phyloP scores from a whole-genome alignment of 2,329 filamentous ascomycete genomes.

The Trichoderma gracile region DNA sequence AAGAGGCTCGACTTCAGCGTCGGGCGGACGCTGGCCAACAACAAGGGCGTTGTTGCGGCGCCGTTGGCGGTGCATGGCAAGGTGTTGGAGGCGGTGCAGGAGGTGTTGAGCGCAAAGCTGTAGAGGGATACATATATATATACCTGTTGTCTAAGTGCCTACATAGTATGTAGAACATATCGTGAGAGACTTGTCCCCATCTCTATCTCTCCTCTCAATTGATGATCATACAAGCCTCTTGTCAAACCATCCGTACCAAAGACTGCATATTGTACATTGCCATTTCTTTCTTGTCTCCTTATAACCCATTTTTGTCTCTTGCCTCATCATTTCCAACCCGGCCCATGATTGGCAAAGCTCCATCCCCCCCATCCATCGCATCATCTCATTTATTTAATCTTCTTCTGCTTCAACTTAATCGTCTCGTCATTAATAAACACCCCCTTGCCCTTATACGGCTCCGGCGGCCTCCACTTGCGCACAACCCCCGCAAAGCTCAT shows the following conservation, averaged over 20 bases:
- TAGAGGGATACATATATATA: conserved; percentile 24
- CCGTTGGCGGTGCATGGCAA: conserved; percentile 72
- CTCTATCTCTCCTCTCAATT: neutral
- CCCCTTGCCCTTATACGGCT: conserved; percentile 99
- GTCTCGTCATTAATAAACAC: conserved; percentile 98
- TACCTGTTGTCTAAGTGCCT: neutral
- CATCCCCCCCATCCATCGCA: neutral
- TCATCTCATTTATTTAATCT: conserved; percentile 69
- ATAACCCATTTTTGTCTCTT: too few relatives aligned
- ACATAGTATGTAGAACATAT: conserved; percentile 30
- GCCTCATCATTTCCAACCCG: neutral
- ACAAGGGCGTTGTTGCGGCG: conserved; percentile 92
- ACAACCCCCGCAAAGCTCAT: conserved; percentile 91
- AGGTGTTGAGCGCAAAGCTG: conserved; percentile 59
- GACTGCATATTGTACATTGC: conserved; percentile 16
- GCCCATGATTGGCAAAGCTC: neutral
- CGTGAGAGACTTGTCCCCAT: neutral
- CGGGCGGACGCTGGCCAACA: conserved; percentile 81
- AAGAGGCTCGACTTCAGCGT: conserved; percentile 82
- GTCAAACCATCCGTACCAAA: conserved; percentile 32
- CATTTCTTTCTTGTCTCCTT: neutral
- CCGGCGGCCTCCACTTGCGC: conserved; percentile 82
- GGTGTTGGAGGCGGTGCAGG: conserved; percentile 80
- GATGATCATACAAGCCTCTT: conserved; percentile 36
- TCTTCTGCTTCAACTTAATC: conserved; percentile 97